Base-by-base conservation (phyloP, 1,284 basidiomycete genomes). In the Abortiporus biennis region DNA sequence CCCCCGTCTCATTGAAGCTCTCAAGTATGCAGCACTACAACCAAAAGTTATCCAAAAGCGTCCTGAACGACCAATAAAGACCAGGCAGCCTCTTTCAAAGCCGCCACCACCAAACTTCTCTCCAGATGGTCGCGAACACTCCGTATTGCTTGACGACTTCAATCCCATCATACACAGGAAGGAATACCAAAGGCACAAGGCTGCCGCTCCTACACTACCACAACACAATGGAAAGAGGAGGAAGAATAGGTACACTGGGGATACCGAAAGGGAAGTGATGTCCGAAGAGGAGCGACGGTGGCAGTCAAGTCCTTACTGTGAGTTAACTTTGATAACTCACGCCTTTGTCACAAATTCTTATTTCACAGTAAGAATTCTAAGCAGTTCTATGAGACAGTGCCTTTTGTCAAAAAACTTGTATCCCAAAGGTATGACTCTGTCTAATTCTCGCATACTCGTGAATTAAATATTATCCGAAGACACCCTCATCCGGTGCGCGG, bases 301-400 rank as follows among this genome's bases (percentile, higher is more conserved):
- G 74, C 81, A 74, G 73, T 72, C 84, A 4, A 84, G 74, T 54
- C 85, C 85, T 38, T 88, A 87, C 58, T 64, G 85, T 88, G 62
- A 52, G 80, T 55, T 16, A 13, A 6, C 35, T 15, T 23, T 9
- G 4, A 20, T 16, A 13, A 15, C 30, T 27, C 19, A 16, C 22
- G 16, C 6, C 13, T 40, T 15, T 16, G 16, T 32, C 24, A 11
- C 9, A 22, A 17, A 13, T 42, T 20, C 13, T 29, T 9, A 25
- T 36, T 40, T 8, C 27, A n/a, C 49, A 88, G 85, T 88, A 24
- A 71, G 85, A 45, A 87, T 88, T 78, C 58, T 88, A 3, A 65
- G 75, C 2, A 73, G 73, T 23, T 81, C 84, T 3, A 41, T 84
- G 36, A 73, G 85, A 15, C 58, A 56, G 39, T 86, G 83, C 48